Conservation (phyloP, 1,284 basidiomycete genomes). For the Ustanciosporium gigantosporum region DNA sequence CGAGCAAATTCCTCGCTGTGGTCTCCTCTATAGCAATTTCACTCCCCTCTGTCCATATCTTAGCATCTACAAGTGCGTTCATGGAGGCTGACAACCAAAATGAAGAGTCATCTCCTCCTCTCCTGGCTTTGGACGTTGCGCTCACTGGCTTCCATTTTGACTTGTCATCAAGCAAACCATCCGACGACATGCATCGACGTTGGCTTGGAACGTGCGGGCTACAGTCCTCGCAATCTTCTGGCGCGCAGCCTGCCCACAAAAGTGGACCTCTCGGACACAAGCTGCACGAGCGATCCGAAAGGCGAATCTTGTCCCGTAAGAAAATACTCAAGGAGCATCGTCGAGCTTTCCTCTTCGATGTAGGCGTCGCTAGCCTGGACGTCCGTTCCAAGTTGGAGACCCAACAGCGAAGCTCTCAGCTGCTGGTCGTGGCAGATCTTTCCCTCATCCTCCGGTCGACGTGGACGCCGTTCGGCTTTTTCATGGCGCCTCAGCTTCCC, state of each 20-base stretch:
- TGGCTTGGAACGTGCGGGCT: conserved; percentile 57
- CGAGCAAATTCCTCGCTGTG: conserved; percentile 10
- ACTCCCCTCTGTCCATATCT: conserved; percentile 15
- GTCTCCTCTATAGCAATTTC: conserved; percentile 13
- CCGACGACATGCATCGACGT: conserved; percentile 44
- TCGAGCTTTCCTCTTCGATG: conserved; percentile 39
- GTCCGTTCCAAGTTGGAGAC: conserved; percentile 13
- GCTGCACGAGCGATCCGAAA: neutral
- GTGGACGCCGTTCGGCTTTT: conserved; percentile 54
- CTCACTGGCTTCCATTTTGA: conserved; percentile 38
- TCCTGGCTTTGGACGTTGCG: conserved; percentile 10
- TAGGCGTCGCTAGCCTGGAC: conserved; percentile 28
- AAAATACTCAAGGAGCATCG: conserved; percentile 36
- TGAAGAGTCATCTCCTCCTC: neutral
- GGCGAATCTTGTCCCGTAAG: neutral
- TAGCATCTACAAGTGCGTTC: neutral
- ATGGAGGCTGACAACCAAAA: neutral
- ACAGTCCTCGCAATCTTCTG: neutral
- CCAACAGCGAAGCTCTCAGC: conserved; percentile 1
- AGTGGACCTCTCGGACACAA: too few relatives aligned
- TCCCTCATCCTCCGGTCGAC: conserved; percentile 25
- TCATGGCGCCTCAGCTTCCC: conserved; percentile 4
- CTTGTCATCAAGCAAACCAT: conserved; percentile 38
- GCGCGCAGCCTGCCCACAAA: neutral
- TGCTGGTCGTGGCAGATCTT: conserved; percentile 35